Base-by-base conservation (phyloP, 495 filamentous ascomycete species). In the Glonium stellatum region DNA sequence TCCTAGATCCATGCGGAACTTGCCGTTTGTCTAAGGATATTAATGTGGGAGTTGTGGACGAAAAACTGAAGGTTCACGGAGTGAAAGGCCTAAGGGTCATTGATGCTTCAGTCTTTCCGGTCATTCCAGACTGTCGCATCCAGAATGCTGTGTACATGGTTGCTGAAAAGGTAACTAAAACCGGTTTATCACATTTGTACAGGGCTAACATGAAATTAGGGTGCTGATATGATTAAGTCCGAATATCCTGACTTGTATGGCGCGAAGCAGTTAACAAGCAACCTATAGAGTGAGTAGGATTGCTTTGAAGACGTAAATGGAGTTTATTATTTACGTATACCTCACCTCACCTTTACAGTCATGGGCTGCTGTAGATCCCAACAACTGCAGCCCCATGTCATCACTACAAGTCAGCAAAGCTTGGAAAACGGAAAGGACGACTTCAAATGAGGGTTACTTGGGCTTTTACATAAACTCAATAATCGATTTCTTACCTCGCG, bases 101-200 rank as follows among this genome's bases (percentile, higher is more conserved):
- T 9, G 62, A 61, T 35, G 58, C 57, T 13, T 47, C 27, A 4
- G 37, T 57, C 5, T 52, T 65, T 39, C 58, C 58, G 23, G 54
- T 61, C n/a, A 61, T 61, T 34, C 58, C 59, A 1, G 59, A 61
- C 31, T 61, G 58, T 34, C 54, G 59, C 6, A 58, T 61, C 37
- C 62, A 65, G 53, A 61, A 61, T 46, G 25, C 58, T 1, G 58
- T 61, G 5, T 61, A 65, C 27, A 58, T 61, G 62, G 52, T 65
- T 48, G 58, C 51, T 5, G 58, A 61, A 37, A 65, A 61, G 50
- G 62, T 82, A 79, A 18, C 80, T 80, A 0, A 77, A 58, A 73
- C 57, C 67, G 63, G 73, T 78, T 71, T 78, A 80, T 60, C 75
- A 78, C 54, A 80, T 12, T 79, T 84, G 1, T 84, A 84, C 56